A percentile compares a stretch with the other conserved stretches of the same genome.
phyloP scores from a whole-genome alignment of 148 eudicot genomes.

The Beta vulgaris region DNA sequence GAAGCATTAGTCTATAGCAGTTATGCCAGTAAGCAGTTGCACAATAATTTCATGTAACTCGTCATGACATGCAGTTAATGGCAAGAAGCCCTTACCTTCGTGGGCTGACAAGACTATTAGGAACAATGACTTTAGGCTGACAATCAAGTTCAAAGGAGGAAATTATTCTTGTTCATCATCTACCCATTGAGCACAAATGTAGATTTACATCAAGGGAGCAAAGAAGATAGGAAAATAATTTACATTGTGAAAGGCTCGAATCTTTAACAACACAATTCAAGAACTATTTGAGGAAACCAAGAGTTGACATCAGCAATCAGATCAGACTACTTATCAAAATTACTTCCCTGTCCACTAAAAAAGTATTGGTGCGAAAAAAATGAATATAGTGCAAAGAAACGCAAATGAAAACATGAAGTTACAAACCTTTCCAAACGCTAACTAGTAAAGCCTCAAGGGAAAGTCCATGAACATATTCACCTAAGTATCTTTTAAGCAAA shows the following conservation, averaged over 20 bases:
- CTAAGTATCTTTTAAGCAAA: conserved; percentile 89
- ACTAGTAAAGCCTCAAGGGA: conserved; percentile 89
- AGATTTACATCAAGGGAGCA: not conserved
- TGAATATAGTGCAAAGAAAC: not conserved
- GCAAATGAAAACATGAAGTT: not conserved
- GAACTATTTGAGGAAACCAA: not conserved
- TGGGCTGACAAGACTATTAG: too few relatives aligned
- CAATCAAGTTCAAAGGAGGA: too few relatives aligned
- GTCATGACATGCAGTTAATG: not conserved
- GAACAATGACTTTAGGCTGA: too few relatives aligned
- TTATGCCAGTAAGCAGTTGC: not conserved
- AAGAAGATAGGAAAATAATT: not conserved
- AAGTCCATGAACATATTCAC: conserved; percentile 94
- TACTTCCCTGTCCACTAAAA: not conserved
- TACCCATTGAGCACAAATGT: not conserved
- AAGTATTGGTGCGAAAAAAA: not conserved
- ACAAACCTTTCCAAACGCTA: conserved; percentile 93
- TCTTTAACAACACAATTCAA: too few relatives aligned
- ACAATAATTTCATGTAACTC: not conserved
- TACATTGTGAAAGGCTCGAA: too few relatives aligned
- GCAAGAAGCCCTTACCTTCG: conserved; percentile 53
- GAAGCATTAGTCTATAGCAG: not conserved
- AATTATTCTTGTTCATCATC: not conserved
- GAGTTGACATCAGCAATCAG: not conserved
- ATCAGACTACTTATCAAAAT: not conserved